Evolutionary conservation across 148 eudicot species (phyloP).

Genomic region (Agrostemma githago): DNA sequence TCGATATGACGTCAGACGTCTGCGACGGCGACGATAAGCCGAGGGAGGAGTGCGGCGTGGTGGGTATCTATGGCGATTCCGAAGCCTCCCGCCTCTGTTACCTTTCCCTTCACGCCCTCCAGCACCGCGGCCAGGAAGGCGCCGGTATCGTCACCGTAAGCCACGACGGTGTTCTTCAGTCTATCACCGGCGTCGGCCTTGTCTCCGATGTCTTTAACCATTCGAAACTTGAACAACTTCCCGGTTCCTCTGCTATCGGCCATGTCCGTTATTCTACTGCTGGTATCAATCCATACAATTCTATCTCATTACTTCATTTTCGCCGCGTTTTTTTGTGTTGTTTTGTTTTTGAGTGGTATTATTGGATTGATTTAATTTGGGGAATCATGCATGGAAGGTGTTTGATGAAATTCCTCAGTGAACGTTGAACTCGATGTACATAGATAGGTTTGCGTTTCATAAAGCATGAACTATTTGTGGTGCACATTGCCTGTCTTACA

Average conservation of each 20-base stretch:
- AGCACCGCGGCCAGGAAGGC: conserved; percentile 80
- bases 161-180: conserved; percentile 37
- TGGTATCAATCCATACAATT: conserved; percentile 8
- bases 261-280: conserved; percentile 84
- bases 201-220: conserved; percentile 61
- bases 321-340: too few species aligned
- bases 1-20: conserved; percentile 20
- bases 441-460: too few species aligned
- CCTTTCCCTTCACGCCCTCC: conserved; percentile 61
- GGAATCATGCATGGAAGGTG: too few species aligned
- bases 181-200: conserved; percentile 42
- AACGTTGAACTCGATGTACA: too few species aligned
- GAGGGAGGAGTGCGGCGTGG: conserved; percentile 36
- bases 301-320: too few species aligned
- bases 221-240: conserved; percentile 50
- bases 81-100: conserved; percentile 30
- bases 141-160: conserved; percentile 64
- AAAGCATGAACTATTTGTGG: too few species aligned
- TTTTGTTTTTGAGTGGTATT: too few species aligned
- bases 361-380: too few species aligned
- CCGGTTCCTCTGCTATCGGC: conserved; percentile 66
- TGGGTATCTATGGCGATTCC: conserved; percentile 32
- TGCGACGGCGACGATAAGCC: conserved; percentile 23
- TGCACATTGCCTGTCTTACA: too few species aligned
- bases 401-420: too few species aligned